phyloP scores from a whole-genome alignment of 495 filamentous ascomycete species.

The Neurospora terricola region DNA sequence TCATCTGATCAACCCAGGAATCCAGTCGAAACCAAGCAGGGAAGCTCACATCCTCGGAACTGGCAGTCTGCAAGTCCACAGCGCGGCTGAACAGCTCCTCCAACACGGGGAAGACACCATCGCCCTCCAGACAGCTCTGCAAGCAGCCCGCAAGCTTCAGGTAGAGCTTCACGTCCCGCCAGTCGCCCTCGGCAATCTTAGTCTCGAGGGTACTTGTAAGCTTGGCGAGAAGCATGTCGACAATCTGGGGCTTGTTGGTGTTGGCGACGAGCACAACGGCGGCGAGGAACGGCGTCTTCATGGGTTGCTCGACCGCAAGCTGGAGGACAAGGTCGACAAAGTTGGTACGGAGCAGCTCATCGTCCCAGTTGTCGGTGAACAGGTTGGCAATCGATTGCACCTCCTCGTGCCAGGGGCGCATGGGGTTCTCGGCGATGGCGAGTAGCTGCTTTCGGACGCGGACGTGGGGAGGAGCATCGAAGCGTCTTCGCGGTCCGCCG shows the following conservation, averaged over 20 bases:
- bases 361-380: constrained; percentile 66
- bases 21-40: not conserved
- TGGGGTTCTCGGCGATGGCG: constrained; percentile 74
- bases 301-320: constrained; percentile 79
- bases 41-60: constrained; percentile 72
- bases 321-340: constrained; percentile 65
- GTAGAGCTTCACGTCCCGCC: constrained; percentile 84
- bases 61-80: constrained; percentile 80
- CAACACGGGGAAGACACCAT: constrained; percentile 77
- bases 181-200: constrained; percentile 58
- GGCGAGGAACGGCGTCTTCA: constrained; percentile 91
- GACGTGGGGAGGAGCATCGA: constrained; percentile 65
- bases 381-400: constrained; percentile 62
- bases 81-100: constrained; percentile 78
- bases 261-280: constrained; percentile 70
- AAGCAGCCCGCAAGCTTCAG: constrained; percentile 78
- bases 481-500: constrained; percentile 62
- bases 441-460: constrained; percentile 75
- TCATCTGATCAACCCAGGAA: not conserved
- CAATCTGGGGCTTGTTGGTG: constrained; percentile 59
- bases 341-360: constrained; percentile 53
- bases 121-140: constrained; percentile 67
- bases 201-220: constrained; percentile 47
- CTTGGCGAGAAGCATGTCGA: constrained; percentile 54
- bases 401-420: constrained; percentile 74